These are phyloP conservation scores for Anthracocystis walkeri DNA, from an alignment of 1,284 basidiomycete species.

Conservation along the genomic window DNA sequence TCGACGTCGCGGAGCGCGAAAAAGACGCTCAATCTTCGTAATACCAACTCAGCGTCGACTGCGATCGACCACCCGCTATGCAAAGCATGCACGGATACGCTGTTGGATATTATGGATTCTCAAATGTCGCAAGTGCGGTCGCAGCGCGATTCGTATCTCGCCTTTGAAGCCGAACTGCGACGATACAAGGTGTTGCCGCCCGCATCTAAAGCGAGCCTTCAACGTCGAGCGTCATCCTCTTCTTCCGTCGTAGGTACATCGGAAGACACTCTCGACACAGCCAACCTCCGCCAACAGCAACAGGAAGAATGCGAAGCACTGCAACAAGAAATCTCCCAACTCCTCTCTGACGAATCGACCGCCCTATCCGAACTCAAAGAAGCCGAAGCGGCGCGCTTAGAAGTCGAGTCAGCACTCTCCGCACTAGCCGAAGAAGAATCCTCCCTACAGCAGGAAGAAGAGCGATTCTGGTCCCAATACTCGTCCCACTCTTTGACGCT, in stretches of 20 bases:
- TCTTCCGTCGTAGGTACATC: slow-evolving; percentile 3
- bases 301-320: slow-evolving; percentile 21
- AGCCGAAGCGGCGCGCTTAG: slow-evolving; percentile 63
- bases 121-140: slow-evolving; percentile 89
- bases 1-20: slow-evolving; percentile 20
- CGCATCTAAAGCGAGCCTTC: background rate
- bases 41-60: slow-evolving; percentile 3
- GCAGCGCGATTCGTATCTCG: slow-evolving; percentile 82
- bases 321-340: slow-evolving; percentile 37
- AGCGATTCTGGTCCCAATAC: slow-evolving; percentile 87
- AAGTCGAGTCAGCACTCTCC: slow-evolving; percentile 79
- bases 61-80: slow-evolving; percentile 91
- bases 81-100: slow-evolving; percentile 87
- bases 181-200: slow-evolving; percentile 43
- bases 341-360: slow-evolving; percentile 28
- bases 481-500: slow-evolving; percentile 78
- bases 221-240: slow-evolving; percentile 16
- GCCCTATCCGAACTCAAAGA: slow-evolving; percentile 40
- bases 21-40: slow-evolving; percentile 9
- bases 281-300: slow-evolving; percentile 10
- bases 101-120: slow-evolving; percentile 81
- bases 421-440: slow-evolving; percentile 80
- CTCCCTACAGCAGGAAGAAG: slow-evolving; percentile 80
- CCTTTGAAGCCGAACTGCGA: slow-evolving; percentile 57
- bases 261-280: slow-evolving; percentile 17